Conservation (phyloP, 331 rosid species). For the Quercus lobata region DNA sequence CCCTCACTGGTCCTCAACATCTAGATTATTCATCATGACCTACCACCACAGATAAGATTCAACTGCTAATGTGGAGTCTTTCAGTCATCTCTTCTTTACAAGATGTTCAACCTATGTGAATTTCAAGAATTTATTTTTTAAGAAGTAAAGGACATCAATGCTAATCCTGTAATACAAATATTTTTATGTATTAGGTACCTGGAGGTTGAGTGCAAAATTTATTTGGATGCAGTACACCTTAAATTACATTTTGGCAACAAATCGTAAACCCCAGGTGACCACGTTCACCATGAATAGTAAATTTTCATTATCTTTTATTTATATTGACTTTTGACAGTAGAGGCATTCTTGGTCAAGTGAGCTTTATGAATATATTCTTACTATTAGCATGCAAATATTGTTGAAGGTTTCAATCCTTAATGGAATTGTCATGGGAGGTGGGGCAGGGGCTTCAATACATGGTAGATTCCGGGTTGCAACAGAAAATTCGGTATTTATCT, state of each 20-base stretch:
- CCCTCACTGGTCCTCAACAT: constrained; percentile 2
- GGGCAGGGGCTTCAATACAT: constrained; percentile 92
- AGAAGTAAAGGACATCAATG: not conserved
- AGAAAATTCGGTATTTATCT: constrained; percentile 70
- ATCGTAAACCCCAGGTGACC: constrained; percentile 86
- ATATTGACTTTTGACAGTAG: not conserved
- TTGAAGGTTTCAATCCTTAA: constrained; percentile 85
- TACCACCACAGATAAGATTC: not conserved
- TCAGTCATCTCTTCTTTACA: no score
- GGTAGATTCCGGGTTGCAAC: constrained; percentile 88
- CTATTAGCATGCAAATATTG: constrained; percentile 15
- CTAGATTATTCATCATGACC: not conserved
- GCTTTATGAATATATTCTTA: not conserved
- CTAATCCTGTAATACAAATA: not conserved
- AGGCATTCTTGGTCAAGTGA: not conserved
- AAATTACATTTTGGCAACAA: constrained; percentile 88
- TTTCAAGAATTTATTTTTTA: no score
- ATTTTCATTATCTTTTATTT: not conserved
- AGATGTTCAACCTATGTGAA: not conserved
- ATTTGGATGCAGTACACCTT: constrained; percentile 52
- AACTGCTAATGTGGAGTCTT: not conserved
- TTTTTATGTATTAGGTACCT: constrained; percentile 48
- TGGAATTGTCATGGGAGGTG: constrained; percentile 99
- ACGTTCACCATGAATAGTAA: not conserved
- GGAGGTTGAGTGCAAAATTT: constrained; percentile 64